Base-by-base conservation (phyloP, 257 asterid genomes). In the Nicotiana sylvestris region DNA sequence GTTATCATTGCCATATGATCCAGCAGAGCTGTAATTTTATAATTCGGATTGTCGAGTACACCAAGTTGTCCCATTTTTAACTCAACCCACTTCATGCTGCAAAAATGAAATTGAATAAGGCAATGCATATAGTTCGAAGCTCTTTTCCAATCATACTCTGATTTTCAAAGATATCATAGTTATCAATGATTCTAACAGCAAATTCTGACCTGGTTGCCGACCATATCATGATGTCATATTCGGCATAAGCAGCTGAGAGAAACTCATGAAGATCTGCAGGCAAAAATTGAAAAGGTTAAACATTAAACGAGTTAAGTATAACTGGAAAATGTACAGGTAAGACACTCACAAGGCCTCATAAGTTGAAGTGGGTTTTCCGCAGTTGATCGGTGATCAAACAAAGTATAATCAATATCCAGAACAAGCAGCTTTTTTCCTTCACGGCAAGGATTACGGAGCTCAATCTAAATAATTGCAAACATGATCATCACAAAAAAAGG, bases 31-130 rank as follows among this genome's bases (percentile, higher is more conserved):
- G 98, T 93, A 80, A 96, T 96, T 89, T 93, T 94, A 90, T 93
- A 96, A 87, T 88, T 84, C 1, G 98, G 91, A 87, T 96, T 89
- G 83, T 85, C 67, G 82, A 94, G 92, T n/a, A 96, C 98, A 72
- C 98, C 98, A 61, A 94, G 98, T 91, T 96, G 96, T 68, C 86
- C 92, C 99, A 96, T 96, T 89, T 96, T 96, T 87, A 90, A 76
- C 82, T 94, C 97, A 62, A 96, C 93, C 98, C 98, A 94, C 86
- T 92, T 96, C 99, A 94, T 96, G 94, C 98, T 96, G 93, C 83
- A 69, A 37, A 77, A 77, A 30, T 83, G 49, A 72, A 84, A 57
- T 80, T 10, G 82, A 84, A 76, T 82, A 83, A 60, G 83, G 74
- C 9, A 17, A 76, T 51, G 80, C 29, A 51, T 51, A 27, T 51